phyloP scores from a whole-genome alignment of 305 asterid genomes.

The Fraxinus xanthoxyloides region DNA sequence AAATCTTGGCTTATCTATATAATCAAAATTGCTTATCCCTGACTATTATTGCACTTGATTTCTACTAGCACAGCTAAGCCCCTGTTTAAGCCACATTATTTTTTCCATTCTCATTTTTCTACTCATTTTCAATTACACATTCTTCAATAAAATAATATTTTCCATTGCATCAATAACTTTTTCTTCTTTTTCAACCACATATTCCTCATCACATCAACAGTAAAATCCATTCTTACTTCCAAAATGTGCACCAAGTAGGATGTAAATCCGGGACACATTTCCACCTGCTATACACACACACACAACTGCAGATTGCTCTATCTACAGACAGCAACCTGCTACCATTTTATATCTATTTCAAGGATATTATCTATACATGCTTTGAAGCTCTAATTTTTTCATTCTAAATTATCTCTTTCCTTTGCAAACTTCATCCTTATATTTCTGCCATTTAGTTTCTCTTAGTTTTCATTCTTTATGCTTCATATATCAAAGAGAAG shows the following conservation, averaged over 20 bases:
- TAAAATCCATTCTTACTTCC: no score
- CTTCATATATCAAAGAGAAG: not conserved
- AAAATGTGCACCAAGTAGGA: no score
- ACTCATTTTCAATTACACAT: no score
- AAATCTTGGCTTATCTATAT: slow-evolving; percentile 17
- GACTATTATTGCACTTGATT: not conserved
- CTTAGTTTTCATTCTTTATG: not conserved
- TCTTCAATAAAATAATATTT: no score
- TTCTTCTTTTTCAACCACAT: no score
- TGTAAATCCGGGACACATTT: not conserved
- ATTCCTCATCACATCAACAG: no score
- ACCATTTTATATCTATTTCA: not conserved
- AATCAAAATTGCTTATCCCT: not conserved
- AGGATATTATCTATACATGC: not conserved
- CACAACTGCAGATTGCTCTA: not conserved
- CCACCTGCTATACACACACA: not conserved
- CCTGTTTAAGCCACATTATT: no score
- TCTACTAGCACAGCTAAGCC: not conserved
- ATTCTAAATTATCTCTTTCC: not conserved
- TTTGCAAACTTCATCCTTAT: not conserved
- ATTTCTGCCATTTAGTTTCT: not conserved
- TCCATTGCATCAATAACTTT: no score
- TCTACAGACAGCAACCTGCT: not conserved
- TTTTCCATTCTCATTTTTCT: no score
- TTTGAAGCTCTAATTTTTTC: not conserved